A percentile compares a stretch with the other conserved stretches of the same genome.
These are phyloP conservation scores for Cryptococcus floricola DNA, from an alignment of 1,284 basidiomycete genomes.

Conservation along the genomic window DNA sequence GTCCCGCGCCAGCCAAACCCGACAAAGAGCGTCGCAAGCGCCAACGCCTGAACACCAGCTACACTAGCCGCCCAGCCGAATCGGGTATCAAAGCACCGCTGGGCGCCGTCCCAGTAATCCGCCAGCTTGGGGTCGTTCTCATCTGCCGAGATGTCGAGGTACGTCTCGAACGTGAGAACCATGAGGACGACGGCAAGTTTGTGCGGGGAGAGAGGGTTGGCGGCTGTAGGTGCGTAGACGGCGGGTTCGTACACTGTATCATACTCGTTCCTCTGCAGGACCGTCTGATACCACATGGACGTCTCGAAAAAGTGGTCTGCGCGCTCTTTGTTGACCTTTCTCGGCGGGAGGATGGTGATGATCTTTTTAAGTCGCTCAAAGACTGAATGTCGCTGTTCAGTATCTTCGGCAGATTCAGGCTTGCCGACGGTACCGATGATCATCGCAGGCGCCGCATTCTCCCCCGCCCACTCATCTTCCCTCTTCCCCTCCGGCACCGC, in stretches of 20 bases:
- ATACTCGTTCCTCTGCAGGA: constrained; percentile 36
- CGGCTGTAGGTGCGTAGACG: constrained; percentile 33
- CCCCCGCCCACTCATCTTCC: constrained; percentile 40
- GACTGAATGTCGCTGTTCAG: constrained; percentile 24
- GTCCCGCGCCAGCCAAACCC: constrained; percentile 41
- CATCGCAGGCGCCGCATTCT: constrained; percentile 39
- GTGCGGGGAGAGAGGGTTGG: constrained; percentile 42
- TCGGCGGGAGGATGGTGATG: constrained; percentile 28
- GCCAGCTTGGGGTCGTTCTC: constrained; percentile 32
- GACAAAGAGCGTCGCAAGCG: constrained; percentile 37
- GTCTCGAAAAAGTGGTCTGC: constrained; percentile 31
- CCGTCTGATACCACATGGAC: constrained; percentile 36
- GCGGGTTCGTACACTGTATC: constrained; percentile 40
- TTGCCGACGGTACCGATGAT: constrained; percentile 26
- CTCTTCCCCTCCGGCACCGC: constrained; percentile 32
- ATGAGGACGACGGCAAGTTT: constrained; percentile 46
- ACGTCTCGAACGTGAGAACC: constrained; percentile 37
- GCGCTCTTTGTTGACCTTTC: constrained; percentile 25
- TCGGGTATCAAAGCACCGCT: constrained; percentile 41
- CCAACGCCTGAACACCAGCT: constrained; percentile 40
- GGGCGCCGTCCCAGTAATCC: constrained; percentile 38
- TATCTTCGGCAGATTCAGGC: constrained; percentile 8
- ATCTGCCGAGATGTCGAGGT: constrained; percentile 30
- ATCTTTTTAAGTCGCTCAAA: constrained; percentile 30
- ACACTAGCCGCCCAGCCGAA: constrained; percentile 43